Conservation (phyloP, 176 grass and related monocot species). For the Raddia guianensis region DNA sequence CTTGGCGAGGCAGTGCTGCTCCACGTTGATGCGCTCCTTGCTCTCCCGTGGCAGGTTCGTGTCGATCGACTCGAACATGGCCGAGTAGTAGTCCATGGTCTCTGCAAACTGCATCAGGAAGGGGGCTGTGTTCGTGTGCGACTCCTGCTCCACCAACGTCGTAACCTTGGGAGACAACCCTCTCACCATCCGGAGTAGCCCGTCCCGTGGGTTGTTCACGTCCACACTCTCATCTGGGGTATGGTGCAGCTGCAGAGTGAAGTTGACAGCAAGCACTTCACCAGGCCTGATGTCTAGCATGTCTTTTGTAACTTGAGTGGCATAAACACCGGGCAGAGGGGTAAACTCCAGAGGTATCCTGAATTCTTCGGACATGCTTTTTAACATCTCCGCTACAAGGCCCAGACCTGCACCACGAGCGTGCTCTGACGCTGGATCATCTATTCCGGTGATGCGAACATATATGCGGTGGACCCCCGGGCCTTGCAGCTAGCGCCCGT, state of each 20-base stretch:
- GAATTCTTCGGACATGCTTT: slow-evolving; percentile 82
- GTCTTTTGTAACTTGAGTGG: slow-evolving; percentile 65
- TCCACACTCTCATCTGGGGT: slow-evolving; percentile 92
- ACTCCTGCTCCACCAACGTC: slow-evolving; percentile 95
- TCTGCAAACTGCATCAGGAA: slow-evolving; percentile 82
- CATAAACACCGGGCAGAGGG: slow-evolving; percentile 53
- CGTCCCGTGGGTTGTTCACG: slow-evolving; percentile 87
- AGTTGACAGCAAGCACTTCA: slow-evolving; percentile 89
- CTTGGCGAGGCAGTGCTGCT: slow-evolving; percentile 95
- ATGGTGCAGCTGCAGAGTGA: slow-evolving; percentile 89
- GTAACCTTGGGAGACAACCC: slow-evolving; percentile 86
- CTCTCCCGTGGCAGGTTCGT: slow-evolving; percentile 62
- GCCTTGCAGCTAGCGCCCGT: slow-evolving; percentile 83
- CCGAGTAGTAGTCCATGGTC: slow-evolving; percentile 88
- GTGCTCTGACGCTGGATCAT: slow-evolving; percentile 69
- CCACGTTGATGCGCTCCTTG: slow-evolving; percentile 84
- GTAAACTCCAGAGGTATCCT: slow-evolving; percentile 89
- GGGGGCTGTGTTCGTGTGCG: slow-evolving; percentile 91
- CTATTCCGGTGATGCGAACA: slow-evolving; percentile 90
- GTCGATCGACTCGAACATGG: slow-evolving; percentile 95
- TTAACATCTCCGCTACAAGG: slow-evolving; percentile 76
- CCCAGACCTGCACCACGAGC: slow-evolving; percentile 77
- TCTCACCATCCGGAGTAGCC: slow-evolving; percentile 92
- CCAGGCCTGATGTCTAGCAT: slow-evolving; percentile 80
- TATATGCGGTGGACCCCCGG: slow-evolving; percentile 83